These are phyloP conservation scores for Echeveria elegans DNA, from an alignment of 164 flowering plant genomes.

Conservation along the genomic window DNA sequence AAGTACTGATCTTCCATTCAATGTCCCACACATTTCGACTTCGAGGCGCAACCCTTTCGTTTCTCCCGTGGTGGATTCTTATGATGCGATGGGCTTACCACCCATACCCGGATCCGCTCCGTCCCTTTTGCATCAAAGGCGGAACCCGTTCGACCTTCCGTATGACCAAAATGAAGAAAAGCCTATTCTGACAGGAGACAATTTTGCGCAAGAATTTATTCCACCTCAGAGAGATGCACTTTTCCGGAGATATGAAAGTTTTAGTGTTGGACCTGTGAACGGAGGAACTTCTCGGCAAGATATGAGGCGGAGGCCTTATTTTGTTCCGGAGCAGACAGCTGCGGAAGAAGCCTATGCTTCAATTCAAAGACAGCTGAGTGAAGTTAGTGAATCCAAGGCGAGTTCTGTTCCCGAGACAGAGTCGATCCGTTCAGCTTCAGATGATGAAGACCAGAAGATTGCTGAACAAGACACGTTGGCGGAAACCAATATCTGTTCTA, in stretches of 20 bases:
- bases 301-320: conserved; percentile 47
- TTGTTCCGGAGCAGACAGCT: conserved; percentile 35
- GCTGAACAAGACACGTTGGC: conserved; percentile 28
- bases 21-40: conserved; percentile 50
- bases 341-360: conserved; percentile 37
- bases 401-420: conserved; percentile 72
- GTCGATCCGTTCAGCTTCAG: conserved; percentile 37
- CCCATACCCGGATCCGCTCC: conserved; percentile 93
- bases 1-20: conserved; percentile 34
- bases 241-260: conserved; percentile 65
- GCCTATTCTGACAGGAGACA: conserved; percentile 52
- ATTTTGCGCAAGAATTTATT: conserved; percentile 44
- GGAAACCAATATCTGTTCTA: conserved; percentile 24
- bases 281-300: conserved; percentile 34
- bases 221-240: conserved; percentile 39
- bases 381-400: conserved; percentile 54
- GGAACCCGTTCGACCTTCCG: conserved; percentile 87
- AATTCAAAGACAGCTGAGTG: conserved; percentile 58
- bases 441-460: conserved; percentile 37
- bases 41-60: conserved; percentile 71
- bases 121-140: conserved; percentile 44
- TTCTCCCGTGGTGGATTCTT: conserved; percentile 24
- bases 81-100: conserved; percentile 39
- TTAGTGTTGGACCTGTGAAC: conserved; percentile 46
- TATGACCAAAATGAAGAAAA: conserved; percentile 67